Evolutionary conservation across 208 protist species (phyloP).

Genomic region (Trypanosoma conorhini): DNA sequence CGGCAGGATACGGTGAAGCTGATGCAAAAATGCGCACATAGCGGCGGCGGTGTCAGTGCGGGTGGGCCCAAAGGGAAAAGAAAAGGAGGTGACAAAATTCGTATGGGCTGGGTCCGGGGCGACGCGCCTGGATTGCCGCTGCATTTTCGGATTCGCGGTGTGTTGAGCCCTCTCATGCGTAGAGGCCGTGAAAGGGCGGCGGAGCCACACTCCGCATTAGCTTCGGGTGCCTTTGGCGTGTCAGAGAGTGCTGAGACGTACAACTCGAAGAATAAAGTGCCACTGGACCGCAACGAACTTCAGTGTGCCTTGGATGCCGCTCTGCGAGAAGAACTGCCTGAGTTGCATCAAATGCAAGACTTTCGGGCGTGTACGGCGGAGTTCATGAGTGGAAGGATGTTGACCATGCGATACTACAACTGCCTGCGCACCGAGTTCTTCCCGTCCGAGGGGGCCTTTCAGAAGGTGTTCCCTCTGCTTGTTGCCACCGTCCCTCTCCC

Average conservation of each 20-base stretch:
- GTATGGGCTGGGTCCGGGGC: constrained; percentile 12
- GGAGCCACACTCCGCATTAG: neutral
- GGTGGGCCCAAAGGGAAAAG: constrained; percentile 9
- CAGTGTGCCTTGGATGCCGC: constrained; percentile 42
- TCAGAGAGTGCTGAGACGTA: constrained; percentile 39
- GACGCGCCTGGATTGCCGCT: constrained; percentile 49
- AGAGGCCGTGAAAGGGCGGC: neutral
- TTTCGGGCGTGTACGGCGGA: constrained; percentile 59
- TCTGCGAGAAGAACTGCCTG: constrained; percentile 43
- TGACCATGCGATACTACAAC: constrained; percentile 75
- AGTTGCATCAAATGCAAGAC: constrained; percentile 32
- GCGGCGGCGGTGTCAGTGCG: neutral
- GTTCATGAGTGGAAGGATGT: constrained; percentile 62
- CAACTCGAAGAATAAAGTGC: constrained; percentile 40
- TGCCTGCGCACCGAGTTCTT: constrained; percentile 51
- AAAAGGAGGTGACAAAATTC: constrained; percentile 11
- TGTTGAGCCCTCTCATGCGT: constrained; percentile 27
- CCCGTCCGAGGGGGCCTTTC: constrained; percentile 42
- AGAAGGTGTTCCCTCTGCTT: constrained; percentile 72
- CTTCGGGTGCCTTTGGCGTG: constrained; percentile 41
- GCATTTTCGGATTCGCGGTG: constrained; percentile 37
- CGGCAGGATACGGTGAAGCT: constrained; percentile 56
- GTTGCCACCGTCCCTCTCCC: constrained; percentile 60
- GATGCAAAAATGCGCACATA: constrained; percentile 34
- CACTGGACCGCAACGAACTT: constrained; percentile 35